Base-by-base conservation (phyloP, 2,329 filamentous ascomycete species). In the Diaporthe ilicicola region DNA sequence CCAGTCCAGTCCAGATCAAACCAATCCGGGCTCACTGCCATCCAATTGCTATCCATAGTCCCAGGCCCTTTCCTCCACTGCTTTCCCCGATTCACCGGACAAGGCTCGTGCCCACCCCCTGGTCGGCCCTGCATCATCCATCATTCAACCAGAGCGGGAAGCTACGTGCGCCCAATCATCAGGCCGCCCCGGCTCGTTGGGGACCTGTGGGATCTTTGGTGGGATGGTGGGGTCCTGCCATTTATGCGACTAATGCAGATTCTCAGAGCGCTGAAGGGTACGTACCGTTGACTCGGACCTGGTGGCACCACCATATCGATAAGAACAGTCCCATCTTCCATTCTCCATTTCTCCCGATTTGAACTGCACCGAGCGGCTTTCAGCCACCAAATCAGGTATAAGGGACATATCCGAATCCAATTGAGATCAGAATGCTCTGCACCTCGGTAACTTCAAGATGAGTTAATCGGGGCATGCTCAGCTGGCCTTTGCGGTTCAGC, bases 191-290 rank as follows among this genome's bases (percentile, higher is more conserved):
- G 48, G 64, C 59, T 69, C 69, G 71, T 72, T 72, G 71, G 71
- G 70, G 59, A 67, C 67, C 27, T 51, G n/a, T 48, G 59, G 59
- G 32, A 68, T 68, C 66, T 70, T 71, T 72, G 71, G 71, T 72
- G 71, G 69, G 71, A 70, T 67, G 71, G 71, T 70, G 71, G 71
- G 68, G 55, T 19, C 39, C 39, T 27, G n/a, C 17, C n/a, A 3
- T 19, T 22, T 46, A 62, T 70, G 15, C 22, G 42, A 27, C 22
- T 12, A n/a, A 4, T 1, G 42, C 2, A 3, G 4, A 1, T 4
- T 3, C 32, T 19, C 13, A 2, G 27, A 3, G 8, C 19, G 19
- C 19, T 17, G 39, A 15, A 32, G 17, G 34, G 27, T 22, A 46
- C 24, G 8, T 32, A 24, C 39, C 39, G 3, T n/a, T n/a, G n/a